Conservation (phyloP, 192 early-diverging fungal genomes). For the Coemansia asiatica region DNA sequence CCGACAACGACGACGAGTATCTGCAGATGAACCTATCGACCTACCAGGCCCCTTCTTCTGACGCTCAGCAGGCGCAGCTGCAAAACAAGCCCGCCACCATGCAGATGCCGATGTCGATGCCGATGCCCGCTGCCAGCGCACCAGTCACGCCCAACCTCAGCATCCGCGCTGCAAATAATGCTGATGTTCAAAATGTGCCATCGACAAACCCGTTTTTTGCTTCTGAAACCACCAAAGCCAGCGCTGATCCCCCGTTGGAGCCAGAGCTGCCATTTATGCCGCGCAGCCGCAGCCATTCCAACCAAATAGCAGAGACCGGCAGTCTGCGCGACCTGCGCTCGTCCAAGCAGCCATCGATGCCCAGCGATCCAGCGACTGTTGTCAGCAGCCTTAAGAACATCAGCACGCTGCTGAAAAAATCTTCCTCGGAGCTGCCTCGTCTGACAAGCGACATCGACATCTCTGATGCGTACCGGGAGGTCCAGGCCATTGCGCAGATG, state of each 20-base stretch:
- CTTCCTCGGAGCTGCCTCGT: conserved; percentile 3
- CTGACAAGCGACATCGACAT: conserved; percentile 7
- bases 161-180: background rate
- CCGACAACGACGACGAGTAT: conserved; percentile 37
- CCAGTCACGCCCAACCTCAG: conserved; percentile 21
- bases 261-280: conserved; percentile 17
- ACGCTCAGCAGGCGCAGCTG: conserved; percentile 7
- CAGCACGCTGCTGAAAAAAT: conserved; percentile 20
- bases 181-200: background rate
- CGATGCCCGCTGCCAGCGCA: conserved; percentile 19
- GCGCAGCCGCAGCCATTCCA: conserved; percentile 30
- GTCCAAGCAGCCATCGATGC: background rate
- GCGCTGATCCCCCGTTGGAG: background rate
- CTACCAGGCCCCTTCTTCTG: conserved; percentile 1
- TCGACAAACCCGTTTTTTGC: conserved; percentile 38
- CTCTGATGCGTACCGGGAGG: conserved; percentile 17
- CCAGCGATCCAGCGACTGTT: conserved; percentile 7
- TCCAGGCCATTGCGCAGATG: conserved; percentile 36
- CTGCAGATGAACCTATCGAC: conserved; percentile 32
- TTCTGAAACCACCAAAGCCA: background rate
- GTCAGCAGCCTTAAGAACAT: conserved; percentile 25
- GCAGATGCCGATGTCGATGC: conserved; percentile 10
- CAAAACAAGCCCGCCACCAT: conserved; percentile 30
- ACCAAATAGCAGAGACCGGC: conserved; percentile 46
- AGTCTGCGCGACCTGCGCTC: conserved; percentile 39